Conservation (phyloP, 2,329 filamentous ascomycete genomes). For the Hirsutella minnesotensis region DNA sequence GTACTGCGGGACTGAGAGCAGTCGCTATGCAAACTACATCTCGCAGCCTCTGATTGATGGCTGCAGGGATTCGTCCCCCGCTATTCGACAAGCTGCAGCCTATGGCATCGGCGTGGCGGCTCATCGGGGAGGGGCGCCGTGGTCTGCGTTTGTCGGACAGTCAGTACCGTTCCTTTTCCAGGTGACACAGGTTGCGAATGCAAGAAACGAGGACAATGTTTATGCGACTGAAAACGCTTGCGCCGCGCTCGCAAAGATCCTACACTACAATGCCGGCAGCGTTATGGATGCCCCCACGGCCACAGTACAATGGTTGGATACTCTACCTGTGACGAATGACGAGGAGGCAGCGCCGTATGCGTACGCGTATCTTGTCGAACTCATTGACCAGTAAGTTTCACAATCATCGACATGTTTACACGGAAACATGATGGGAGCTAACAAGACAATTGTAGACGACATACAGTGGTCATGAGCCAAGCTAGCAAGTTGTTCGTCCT, state of each 20-base stretch:
- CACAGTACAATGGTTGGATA: constrained; percentile 78
- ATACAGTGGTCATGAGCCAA: constrained; percentile 67
- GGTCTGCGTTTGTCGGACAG: constrained; percentile 76
- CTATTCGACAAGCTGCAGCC: constrained; percentile 88
- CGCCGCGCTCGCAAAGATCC: constrained; percentile 90
- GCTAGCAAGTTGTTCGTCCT: constrained; percentile 73
- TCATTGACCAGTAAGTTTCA: constrained; percentile 81
- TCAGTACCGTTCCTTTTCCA: constrained; percentile 76
- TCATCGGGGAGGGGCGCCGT: constrained; percentile 76
- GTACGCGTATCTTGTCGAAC: constrained; percentile 79
- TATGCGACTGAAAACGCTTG: constrained; percentile 97
- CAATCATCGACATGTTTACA: not conserved
- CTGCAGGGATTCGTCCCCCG: constrained; percentile 73
- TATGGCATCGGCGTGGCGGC: constrained; percentile 95
- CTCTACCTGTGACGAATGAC: constrained; percentile 83
- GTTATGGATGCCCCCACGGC: constrained; percentile 67
- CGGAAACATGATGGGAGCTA: constrained; percentile 8
- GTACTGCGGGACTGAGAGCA: constrained; percentile 85
- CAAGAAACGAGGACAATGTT: constrained; percentile 82
- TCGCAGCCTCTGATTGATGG: constrained; percentile 77
- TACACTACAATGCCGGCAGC: constrained; percentile 75
- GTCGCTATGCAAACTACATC: constrained; percentile 76
- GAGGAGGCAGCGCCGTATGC: constrained; percentile 96
- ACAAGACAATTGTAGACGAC: constrained; percentile 50
- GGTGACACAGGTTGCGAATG: constrained; percentile 67